Percentiles rank a stretch among this genome's conserved stretches.
These are phyloP conservation scores for Annona squamosa DNA, from an alignment of 164 flowering plant genomes.

Conservation along the genomic window DNA sequence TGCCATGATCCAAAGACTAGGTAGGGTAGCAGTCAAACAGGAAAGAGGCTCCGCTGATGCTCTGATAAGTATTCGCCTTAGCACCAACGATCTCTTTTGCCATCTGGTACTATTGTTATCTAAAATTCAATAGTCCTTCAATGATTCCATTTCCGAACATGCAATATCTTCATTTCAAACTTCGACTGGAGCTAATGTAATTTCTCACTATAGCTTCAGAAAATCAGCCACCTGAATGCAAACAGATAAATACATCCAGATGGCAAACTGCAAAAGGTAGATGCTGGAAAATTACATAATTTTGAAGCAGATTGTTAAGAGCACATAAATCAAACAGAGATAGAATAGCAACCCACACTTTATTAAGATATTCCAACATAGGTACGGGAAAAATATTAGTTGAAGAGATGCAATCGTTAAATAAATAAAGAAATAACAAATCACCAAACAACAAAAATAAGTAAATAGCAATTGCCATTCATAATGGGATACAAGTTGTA, in stretches of 20 bases:
- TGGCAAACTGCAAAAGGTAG: too few species aligned
- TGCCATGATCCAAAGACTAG: too few species aligned
- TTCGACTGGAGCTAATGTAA: background rate
- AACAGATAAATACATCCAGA: background rate
- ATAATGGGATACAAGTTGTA: slow-evolving; percentile 3
- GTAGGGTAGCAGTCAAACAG: too few species aligned
- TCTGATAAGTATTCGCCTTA: too few species aligned
- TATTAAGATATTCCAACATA: background rate
- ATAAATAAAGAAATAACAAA: background rate
- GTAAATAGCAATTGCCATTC: background rate
- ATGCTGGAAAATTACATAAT: too few species aligned
- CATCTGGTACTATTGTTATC: too few species aligned
- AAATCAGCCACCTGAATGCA: background rate
- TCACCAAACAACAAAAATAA: background rate
- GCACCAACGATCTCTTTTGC: too few species aligned
- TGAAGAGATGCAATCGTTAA: background rate
- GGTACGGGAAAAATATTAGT: background rate
- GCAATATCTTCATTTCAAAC: background rate
- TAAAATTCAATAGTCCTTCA: too few species aligned
- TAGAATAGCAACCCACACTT: background rate
- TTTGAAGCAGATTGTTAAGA: too few species aligned
- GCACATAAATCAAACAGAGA: background rate
- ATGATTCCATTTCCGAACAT: background rate
- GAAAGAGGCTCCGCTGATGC: too few species aligned
- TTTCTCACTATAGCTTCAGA: background rate